Base-by-base conservation (phyloP, 805 yeast genomes). In the Cyberlindnera euphorbiiphila region DNA sequence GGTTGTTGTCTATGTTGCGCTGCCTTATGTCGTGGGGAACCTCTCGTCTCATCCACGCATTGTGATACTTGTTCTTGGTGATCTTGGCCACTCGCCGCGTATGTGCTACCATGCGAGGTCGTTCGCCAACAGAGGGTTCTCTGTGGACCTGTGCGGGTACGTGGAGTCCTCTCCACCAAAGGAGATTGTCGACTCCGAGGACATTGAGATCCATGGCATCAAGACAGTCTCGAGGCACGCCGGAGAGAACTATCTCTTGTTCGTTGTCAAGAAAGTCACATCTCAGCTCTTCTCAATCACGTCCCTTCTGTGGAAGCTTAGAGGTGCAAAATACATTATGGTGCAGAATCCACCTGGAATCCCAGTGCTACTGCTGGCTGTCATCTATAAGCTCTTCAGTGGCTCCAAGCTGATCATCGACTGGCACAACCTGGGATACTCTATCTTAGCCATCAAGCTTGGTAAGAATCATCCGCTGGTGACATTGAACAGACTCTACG, bases 341-440 rank as follows among this genome's bases (percentile, higher is more conserved):
- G 71, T 93, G 20, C 94, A 84, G 63, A 93, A 91, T 59, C 99
- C 99, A 0, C 99, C 99, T 0, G 76, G 86, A 4, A 69, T 93
- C 32, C 99, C 99, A 0, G 66, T 87, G 3, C 61, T 93, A 12
- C 73, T 84, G 0, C 64, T 89, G 3, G 69, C 77, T 0, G 71
- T 82, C 2, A 16, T 80, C 1, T 77, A 74, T 54, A 72, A 74
- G 40, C 60, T 67, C 42, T 56, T 76, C 29, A 71, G 75, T 10
- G 69, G 77, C 3, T 68, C 89, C 5, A 70, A 72, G 52, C 60
- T 91, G 17, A 71, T 93, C 15, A 75, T 93, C 33, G 99, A 93
- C 61, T 93, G 98, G 98, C 99, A 93, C 61, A 93, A 93, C 60
- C 68, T 93, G 50, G 95, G 94, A 27, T 91, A 76, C 59, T 75